Conservation (phyloP, 2,329 filamentous ascomycete genomes). For the Aspergillus viridinutans region DNA sequence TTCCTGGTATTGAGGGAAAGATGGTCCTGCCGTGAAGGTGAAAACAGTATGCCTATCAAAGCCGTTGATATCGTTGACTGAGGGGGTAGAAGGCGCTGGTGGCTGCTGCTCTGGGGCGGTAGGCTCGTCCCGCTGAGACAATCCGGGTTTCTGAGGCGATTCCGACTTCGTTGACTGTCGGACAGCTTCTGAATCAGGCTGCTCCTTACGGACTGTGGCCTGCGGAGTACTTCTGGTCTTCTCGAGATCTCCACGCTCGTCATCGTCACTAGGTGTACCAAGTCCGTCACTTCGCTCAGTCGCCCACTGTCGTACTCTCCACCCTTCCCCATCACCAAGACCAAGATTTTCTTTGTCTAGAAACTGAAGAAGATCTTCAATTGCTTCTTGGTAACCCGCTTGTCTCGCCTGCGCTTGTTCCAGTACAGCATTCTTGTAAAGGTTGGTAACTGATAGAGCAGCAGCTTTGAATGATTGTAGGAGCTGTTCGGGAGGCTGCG, state of each 20-base stretch:
- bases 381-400: constrained; percentile 88
- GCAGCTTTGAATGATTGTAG: constrained; percentile 89
- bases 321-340: constrained; percentile 72
- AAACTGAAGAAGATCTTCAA: constrained; percentile 83
- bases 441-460: constrained; percentile 87
- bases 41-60: constrained; percentile 35
- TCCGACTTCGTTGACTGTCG: constrained; percentile 27
- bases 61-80: constrained; percentile 20
- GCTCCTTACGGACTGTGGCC: constrained; percentile 28
- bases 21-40: constrained; percentile 42
- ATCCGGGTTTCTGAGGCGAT: constrained; percentile 25
- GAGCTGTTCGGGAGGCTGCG: constrained; percentile 53
- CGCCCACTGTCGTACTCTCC: constrained; percentile 60
- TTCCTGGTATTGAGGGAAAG: constrained; percentile 32
- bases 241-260: constrained; percentile 37
- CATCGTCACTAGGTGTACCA: constrained; percentile 41
- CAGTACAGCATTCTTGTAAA: constrained; percentile 85
- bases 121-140: constrained; percentile 25
- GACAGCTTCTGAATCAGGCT: constrained; percentile 21
- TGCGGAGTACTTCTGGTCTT: constrained; percentile 39
- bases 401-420: constrained; percentile 70
- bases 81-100: constrained; percentile 13
- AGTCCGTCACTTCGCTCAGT: constrained; percentile 45
- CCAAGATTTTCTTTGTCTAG: constrained; percentile 79
- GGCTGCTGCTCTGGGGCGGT: constrained; percentile 15